Conservation (phyloP, 2,329 filamentous ascomycete species). For the Botrytis medusae region DNA sequence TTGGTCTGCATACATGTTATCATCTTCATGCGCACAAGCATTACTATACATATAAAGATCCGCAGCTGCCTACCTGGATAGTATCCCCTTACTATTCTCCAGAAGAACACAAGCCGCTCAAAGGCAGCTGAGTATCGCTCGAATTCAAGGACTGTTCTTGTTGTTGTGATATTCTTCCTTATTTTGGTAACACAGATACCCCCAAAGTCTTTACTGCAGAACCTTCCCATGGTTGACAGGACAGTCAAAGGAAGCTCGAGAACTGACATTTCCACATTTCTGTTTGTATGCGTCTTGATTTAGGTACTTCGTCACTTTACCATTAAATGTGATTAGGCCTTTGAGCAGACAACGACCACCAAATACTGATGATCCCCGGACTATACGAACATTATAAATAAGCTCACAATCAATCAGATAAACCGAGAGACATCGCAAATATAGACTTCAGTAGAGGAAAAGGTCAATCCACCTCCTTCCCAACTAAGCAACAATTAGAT, state of each 20-base stretch:
- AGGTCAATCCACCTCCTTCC: not conserved
- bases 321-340: no score
- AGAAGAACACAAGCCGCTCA: not conserved
- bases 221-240: no score
- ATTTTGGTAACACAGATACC: not conserved
- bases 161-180: no score
- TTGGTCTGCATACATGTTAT: no score
- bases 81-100: not conserved
- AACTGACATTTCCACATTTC: not conserved
- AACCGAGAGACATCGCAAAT: not conserved
- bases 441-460: not conserved
- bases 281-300: not conserved
- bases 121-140: not conserved
- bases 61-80: not conserved
- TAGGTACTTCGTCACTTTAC: not conserved
- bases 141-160: not conserved
- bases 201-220: no score
- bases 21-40: not conserved
- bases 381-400: not conserved
- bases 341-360: not conserved
- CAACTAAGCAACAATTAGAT: not conserved
- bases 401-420: not conserved
- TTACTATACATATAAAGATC: not conserved
- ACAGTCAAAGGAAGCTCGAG: no score
- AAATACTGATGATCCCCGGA: not conserved